Conservation (phyloP, 352 stramenopile species). For the Phytophthora melonis region DNA sequence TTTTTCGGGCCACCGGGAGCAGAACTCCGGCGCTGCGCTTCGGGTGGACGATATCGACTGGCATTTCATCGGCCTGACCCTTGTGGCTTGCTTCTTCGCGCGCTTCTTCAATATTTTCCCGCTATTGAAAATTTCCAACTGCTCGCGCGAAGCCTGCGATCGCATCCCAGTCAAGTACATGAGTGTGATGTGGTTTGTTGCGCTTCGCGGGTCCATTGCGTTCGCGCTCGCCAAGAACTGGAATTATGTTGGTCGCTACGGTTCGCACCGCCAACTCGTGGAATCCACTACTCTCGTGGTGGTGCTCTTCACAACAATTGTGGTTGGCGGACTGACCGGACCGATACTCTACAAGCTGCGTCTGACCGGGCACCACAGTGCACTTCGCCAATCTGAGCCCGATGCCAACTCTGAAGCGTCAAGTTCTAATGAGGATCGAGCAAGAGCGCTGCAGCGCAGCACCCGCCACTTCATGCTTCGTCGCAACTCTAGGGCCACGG, state of each 20-base stretch:
- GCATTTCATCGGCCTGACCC: constrained; percentile 77
- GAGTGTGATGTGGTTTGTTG: constrained; percentile 93
- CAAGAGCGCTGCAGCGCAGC: constrained; percentile 44
- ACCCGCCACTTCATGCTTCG: constrained; percentile 76
- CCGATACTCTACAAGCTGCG: constrained; percentile 64
- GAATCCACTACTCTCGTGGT: constrained; percentile 88
- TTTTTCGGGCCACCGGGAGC: constrained; percentile 71
- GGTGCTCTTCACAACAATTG: constrained; percentile 89
- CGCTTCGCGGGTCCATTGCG: constrained; percentile 93
- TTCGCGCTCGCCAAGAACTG: constrained; percentile 92
- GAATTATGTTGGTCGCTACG: constrained; percentile 72
- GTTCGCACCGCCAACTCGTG: constrained; percentile 81
- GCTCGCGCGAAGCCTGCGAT: constrained; percentile 53
- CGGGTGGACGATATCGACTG: constrained; percentile 81
- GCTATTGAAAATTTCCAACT: constrained; percentile 76
- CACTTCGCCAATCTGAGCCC: constrained; percentile 40
- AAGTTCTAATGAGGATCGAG: constrained; percentile 30
- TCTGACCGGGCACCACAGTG: constrained; percentile 50
- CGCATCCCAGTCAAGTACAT: constrained; percentile 78
- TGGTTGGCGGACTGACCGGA: constrained; percentile 80
- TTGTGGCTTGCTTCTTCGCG: constrained; percentile 70
- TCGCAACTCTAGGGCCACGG: constrained; percentile 35
- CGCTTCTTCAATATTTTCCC: constrained; percentile 86
- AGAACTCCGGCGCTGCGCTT: constrained; percentile 59
- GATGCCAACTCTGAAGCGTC: constrained; percentile 45